phyloP scores from a whole-genome alignment of 768 basidiomycete genomes.

The Suillus variegatus region DNA sequence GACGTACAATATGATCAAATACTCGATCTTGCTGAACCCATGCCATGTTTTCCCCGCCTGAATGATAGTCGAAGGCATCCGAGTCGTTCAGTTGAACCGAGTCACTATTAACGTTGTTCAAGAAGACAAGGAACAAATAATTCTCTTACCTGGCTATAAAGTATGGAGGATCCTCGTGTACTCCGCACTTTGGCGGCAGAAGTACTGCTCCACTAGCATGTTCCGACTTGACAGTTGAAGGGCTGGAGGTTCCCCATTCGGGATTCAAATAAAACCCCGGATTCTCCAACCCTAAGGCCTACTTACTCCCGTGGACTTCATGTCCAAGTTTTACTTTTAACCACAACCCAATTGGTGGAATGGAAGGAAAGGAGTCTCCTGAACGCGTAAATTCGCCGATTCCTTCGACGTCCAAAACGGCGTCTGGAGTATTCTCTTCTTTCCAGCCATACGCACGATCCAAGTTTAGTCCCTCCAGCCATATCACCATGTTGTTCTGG shows the following conservation, averaged over 20 bases:
- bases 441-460: constrained; percentile 32
- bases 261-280: neutral
- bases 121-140: neutral
- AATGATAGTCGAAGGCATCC: constrained; percentile 13
- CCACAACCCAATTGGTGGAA: neutral
- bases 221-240: constrained; percentile 1
- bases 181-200: neutral
- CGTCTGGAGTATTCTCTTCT: constrained; percentile 24
- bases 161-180: constrained; percentile 1
- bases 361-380: neutral
- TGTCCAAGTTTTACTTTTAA: neutral
- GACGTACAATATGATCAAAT: constrained; percentile 57
- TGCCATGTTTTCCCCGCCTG: constrained; percentile 37
- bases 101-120: neutral
- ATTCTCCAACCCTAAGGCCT: neutral
- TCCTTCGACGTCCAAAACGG: constrained; percentile 14
- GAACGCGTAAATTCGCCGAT: neutral
- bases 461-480: constrained; percentile 26
- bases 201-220: constrained; percentile 6
- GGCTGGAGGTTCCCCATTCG: neutral
- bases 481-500: constrained; percentile 17
- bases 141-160: neutral
- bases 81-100: neutral
- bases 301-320: neutral
- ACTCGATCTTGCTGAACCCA: constrained; percentile 41